Percentiles rank a stretch among this genome's conserved stretches.
Evolutionary conservation across 257 asterid species (phyloP).

Genomic region (Hygrophila difformis): DNA sequence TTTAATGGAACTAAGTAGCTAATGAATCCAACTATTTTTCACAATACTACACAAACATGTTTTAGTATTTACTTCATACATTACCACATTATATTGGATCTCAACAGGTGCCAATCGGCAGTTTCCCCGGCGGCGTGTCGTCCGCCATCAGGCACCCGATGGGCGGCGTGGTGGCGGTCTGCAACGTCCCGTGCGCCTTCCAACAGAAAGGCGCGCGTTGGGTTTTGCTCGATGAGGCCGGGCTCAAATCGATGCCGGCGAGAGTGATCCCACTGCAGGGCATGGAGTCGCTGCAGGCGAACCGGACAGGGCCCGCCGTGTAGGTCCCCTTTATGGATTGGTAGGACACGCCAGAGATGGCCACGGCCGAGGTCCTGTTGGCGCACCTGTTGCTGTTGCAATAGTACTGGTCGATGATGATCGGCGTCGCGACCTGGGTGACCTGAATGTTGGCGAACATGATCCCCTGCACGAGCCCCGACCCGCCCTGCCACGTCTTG

Average conservation of each 20-base stretch:
- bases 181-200: constrained; percentile 33
- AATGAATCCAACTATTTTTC: too few relatives aligned
- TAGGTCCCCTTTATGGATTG: constrained; percentile 41
- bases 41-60: too few relatives aligned
- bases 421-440: constrained; percentile 29
- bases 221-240: background rate
- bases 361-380: constrained; percentile 35
- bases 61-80: too few relatives aligned
- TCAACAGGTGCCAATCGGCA: too few relatives aligned
- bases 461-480: constrained; percentile 31
- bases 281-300: constrained; percentile 34
- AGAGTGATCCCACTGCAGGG: constrained; percentile 35
- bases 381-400: constrained; percentile 25
- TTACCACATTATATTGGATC: too few relatives aligned
- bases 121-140: too few relatives aligned
- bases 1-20: too few relatives aligned
- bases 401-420: constrained; percentile 42
- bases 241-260: constrained; percentile 17
- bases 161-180: constrained; percentile 27
- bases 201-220: constrained; percentile 28
- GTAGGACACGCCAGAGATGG: constrained; percentile 26
- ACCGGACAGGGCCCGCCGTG: constrained; percentile 19
- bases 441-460: constrained; percentile 34
- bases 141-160: constrained; percentile 30
- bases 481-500: constrained; percentile 55